Conservation (phyloP, 371 early-diverging fungal genomes). For the Mucor circinelloides region DNA sequence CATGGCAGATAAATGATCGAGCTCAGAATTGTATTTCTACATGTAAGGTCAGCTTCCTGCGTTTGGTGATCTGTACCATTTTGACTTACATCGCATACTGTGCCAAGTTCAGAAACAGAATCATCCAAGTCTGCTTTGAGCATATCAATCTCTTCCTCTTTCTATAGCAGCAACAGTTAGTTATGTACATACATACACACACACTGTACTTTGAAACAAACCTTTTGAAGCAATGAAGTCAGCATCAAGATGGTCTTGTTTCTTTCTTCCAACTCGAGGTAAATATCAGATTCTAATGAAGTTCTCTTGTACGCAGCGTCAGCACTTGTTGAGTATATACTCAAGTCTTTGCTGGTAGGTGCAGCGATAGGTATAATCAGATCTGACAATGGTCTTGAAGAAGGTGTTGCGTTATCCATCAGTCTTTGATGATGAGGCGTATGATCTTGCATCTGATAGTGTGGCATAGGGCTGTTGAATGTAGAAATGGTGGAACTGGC, state of each 20-base stretch:
- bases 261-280: constrained; percentile 11
- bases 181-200: no score
- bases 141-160: constrained; percentile 21
- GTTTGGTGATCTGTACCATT: not conserved
- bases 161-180: not conserved
- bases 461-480: not conserved
- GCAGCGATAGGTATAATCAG: constrained; percentile 17
- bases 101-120: constrained; percentile 20
- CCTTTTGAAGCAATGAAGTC: constrained; percentile 18
- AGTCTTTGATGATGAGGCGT: not conserved
- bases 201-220: not conserved
- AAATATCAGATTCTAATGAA: not conserved
- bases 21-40: constrained; percentile 23
- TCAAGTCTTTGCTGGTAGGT: not conserved
- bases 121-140: constrained; percentile 24
- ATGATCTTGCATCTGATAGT: not conserved
- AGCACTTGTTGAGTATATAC: not conserved
- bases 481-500: constrained; percentile 19
- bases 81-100: constrained; percentile 24
- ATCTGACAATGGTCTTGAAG: constrained; percentile 14
- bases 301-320: not conserved
- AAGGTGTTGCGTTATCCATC: not conserved
- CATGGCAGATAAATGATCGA: constrained; percentile 13
- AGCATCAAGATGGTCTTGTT: constrained; percentile 12
- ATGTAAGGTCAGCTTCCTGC: no score